phyloP scores from a whole-genome alignment of 345 rosid species.

The Citropsis articulata region DNA sequence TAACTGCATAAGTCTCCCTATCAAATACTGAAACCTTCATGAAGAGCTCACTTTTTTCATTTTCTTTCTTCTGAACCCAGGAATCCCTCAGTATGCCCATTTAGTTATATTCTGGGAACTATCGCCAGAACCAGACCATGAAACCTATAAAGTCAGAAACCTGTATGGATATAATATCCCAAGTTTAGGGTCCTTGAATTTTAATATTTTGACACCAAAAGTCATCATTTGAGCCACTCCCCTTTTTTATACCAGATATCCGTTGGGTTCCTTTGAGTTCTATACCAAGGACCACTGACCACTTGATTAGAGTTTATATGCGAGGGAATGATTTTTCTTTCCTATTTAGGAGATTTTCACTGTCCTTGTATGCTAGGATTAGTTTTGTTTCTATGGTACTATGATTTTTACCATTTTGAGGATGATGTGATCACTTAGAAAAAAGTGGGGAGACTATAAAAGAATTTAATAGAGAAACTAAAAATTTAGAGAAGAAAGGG shows the following conservation, averaged over 20 bases:
- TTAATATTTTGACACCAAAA: not conserved
- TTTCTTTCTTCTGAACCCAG: not conserved
- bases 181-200: not conserved
- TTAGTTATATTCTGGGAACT: not conserved
- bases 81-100: not conserved
- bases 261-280: not conserved
- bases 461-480: no score
- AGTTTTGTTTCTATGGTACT: no score
- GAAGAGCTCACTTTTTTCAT: not conserved
- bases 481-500: no score
- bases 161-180: not conserved
- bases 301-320: no score
- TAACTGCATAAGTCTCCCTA: not conserved
- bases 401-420: no score
- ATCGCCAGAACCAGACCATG: not conserved
- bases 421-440: no score
- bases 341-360: no score
- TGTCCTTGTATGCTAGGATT: no score
- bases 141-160: not conserved
- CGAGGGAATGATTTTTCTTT: no score
- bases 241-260: not conserved
- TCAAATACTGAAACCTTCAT: not conserved
- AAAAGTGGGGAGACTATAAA: no score
- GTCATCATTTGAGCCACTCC: not conserved
- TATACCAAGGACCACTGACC: not conserved